Base-by-base conservation (phyloP, 768 basidiomycete genomes). In the Gymnopilus dilepis region DNA sequence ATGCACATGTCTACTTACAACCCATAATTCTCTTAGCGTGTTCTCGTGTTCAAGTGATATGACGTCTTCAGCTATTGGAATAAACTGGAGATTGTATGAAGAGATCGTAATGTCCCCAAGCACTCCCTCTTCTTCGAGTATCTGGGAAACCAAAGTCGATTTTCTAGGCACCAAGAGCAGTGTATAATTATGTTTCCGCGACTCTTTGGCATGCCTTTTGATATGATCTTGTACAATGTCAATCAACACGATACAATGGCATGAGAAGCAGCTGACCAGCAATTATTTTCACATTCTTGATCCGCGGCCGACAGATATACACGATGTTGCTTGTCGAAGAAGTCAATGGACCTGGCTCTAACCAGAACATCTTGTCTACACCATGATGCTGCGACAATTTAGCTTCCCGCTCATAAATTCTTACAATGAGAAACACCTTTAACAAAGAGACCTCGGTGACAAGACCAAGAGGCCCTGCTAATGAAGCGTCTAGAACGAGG, bases 351-450 rank as follows among this genome's bases (percentile, higher is more conserved):
- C 96, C 96, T 11, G 90, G 75, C 76, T 99, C 97, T 22, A 99
- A 86, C 97, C 97, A 99, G 78, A 96, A 97, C 93, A 99, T 97
- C 81, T 97, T 97, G 79, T 98, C 96, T 3, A 99, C 94, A 5
- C 95, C 96, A 87, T 99, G 96, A 72, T 99, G 92, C 97, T 99
- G 67, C 58, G 22, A 28, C 47, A 12, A 37, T 15, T 43, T 21
- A 43, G 47, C 45, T 22, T 61, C 38, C 30, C 41, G 26, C 24
- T 41, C 19, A 15, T 45, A 40, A 15, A 38, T 13, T 33, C 34
- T 22, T n/a, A 17, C 11, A 33, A 52, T n/a, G 24, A 41, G 4
- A 37, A 67, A 28, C 54, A 95, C 97, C 87, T 99, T 98, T 58
- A 99, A 79, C 15, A 96, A 75, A 1, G 95, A 86, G 1, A 98